phyloP scores from a whole-genome alignment of 495 filamentous ascomycete species.

The Penicillium cinerascens region DNA sequence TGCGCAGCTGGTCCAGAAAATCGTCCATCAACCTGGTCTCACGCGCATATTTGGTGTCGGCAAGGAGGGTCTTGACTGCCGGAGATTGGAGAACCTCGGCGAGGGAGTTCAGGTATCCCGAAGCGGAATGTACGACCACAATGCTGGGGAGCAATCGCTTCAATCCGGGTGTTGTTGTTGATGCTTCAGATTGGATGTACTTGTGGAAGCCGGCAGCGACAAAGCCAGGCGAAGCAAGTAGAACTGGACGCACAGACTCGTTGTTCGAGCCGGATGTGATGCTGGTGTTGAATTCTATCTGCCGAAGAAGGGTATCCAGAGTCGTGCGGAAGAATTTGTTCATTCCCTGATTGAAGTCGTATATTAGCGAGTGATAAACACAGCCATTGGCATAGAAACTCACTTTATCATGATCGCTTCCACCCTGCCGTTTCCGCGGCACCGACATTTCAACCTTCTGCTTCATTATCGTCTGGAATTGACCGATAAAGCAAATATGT shows the following conservation, averaged over 20 bases:
- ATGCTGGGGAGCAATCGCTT: slow-evolving; percentile 64
- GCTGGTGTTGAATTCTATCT: slow-evolving; percentile 67
- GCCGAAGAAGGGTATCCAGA: slow-evolving; percentile 69
- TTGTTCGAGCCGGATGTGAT: slow-evolving; percentile 35
- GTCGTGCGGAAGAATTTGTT: slow-evolving; percentile 76
- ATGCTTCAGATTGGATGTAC: slow-evolving; percentile 70
- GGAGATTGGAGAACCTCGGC: slow-evolving; percentile 80
- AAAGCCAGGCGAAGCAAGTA: slow-evolving; percentile 89
- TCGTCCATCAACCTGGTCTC: slow-evolving; percentile 85
- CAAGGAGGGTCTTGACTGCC: slow-evolving; percentile 69
- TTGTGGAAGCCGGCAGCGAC: slow-evolving; percentile 75
- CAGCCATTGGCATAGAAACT: slow-evolving; percentile 6
- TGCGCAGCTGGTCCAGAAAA: slow-evolving; percentile 73
- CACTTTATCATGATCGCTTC: slow-evolving; percentile 63
- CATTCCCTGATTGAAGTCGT: slow-evolving; percentile 50
- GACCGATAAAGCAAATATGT: slow-evolving; percentile 90
- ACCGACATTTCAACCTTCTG: slow-evolving; percentile 82
- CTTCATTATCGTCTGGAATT: slow-evolving; percentile 82
- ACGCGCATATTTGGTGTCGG: slow-evolving; percentile 79
- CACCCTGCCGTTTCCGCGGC: slow-evolving; percentile 69
- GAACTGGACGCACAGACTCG: slow-evolving; percentile 57
- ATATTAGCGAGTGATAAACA: background rate
- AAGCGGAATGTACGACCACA: slow-evolving; percentile 77
- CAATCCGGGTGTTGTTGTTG: slow-evolving; percentile 48
- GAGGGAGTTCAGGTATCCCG: slow-evolving; percentile 79